A percentile compares a stretch with the other conserved stretches of the same genome.
These are phyloP conservation scores for Plasmodium chabaudi DNA, from an alignment of 169 alveolate genomes.

Conservation along the genomic window DNA sequence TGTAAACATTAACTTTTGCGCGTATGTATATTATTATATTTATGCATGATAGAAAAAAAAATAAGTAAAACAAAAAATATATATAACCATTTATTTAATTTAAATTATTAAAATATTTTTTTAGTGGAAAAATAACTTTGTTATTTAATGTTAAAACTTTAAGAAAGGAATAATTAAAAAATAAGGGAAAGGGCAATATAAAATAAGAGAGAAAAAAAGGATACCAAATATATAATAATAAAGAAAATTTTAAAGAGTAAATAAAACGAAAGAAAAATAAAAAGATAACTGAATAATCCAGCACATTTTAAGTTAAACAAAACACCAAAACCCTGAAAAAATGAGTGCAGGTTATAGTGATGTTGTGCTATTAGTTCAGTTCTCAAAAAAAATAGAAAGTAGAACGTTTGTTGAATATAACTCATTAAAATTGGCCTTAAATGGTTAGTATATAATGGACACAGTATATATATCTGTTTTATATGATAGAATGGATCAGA, in stretches of 20 bases:
- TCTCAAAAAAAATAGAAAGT: slow-evolving; percentile 70
- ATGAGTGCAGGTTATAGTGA: slow-evolving; percentile 69
- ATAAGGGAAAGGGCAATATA: not conserved
- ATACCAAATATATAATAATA: slow-evolving; percentile 4
- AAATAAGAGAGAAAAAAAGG: slow-evolving; percentile 11
- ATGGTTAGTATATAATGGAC: slow-evolving; percentile 37
- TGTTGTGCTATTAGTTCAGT: slow-evolving; percentile 75
- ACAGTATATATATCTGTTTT: not conserved
- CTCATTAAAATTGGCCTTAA: slow-evolving; percentile 73
- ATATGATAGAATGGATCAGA: not conserved
- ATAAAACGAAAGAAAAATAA: not conserved
- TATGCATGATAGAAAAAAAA: too few relatives aligned
- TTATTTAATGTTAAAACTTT: too few relatives aligned
- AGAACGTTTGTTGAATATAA: slow-evolving; percentile 76
- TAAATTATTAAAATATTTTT: too few relatives aligned
- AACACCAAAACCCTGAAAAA: not conserved
- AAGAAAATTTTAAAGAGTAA: slow-evolving; percentile 1
- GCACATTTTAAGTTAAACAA: too few relatives aligned
- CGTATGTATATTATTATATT: too few relatives aligned
- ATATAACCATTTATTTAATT: too few relatives aligned
- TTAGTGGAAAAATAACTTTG: too few relatives aligned
- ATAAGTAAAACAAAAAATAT: too few relatives aligned
- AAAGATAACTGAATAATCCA: not conserved
- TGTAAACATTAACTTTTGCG: too few relatives aligned
- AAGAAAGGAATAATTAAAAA: slow-evolving; percentile 12